phyloP scores from a whole-genome alignment of 2,329 filamentous ascomycete species.

The Simplicillium sp. region DNA sequence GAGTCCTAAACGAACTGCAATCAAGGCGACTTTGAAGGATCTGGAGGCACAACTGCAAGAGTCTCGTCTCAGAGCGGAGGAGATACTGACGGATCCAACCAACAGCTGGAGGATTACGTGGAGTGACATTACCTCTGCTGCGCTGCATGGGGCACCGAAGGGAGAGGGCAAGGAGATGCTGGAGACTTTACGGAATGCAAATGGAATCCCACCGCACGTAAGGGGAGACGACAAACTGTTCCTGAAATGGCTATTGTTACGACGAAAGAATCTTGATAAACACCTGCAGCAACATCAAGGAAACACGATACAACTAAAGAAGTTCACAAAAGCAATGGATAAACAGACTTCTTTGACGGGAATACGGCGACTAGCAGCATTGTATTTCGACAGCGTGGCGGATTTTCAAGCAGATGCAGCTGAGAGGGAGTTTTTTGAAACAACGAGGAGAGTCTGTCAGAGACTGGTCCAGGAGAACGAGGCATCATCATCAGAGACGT shows the following conservation, averaged over 20 bases:
- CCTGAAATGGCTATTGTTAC: constrained; percentile 25
- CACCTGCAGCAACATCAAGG: too few relatives aligned
- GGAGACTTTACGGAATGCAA: constrained; percentile 13
- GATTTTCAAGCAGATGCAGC: not conserved
- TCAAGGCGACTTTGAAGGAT: constrained; percentile 15
- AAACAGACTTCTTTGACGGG: constrained; percentile 1
- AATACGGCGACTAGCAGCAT: not conserved
- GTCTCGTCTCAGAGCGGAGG: constrained; percentile 15
- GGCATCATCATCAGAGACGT: constrained; percentile 1
- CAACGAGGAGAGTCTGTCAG: not conserved
- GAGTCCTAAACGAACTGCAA: constrained; percentile 11
- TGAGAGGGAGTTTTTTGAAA: not conserved
- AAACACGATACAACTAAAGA: not conserved
- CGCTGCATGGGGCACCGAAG: constrained; percentile 18
- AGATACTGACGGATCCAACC: constrained; percentile 13
- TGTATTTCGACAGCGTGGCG: not conserved
- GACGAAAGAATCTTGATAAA: constrained; percentile 9
- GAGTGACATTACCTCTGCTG: constrained; percentile 31
- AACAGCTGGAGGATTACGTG: constrained; percentile 29
- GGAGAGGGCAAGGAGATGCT: constrained; percentile 5
- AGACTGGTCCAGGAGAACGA: not conserved
- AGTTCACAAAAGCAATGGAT: constrained; percentile 1
- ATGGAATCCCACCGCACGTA: constrained; percentile 20
- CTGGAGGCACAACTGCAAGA: constrained; percentile 19
- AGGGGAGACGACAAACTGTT: constrained; percentile 18